These are phyloP conservation scores for Paecilomyces variotii DNA, from an alignment of 2,329 filamentous ascomycete genomes.

Conservation along the genomic window DNA sequence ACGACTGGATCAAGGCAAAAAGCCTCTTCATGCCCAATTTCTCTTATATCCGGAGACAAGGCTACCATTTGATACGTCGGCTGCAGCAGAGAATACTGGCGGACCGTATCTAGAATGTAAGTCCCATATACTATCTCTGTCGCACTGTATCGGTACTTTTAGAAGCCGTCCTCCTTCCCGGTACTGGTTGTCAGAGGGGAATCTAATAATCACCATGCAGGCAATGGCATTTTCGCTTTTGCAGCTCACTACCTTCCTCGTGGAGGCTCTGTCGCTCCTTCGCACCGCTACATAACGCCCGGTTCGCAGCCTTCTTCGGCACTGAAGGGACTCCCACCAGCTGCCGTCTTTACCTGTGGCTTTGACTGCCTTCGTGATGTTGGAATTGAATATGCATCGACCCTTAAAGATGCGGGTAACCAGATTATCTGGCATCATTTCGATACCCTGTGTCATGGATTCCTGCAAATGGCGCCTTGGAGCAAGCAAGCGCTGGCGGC, in stretches of 20 bases:
- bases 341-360: constrained; percentile 22
- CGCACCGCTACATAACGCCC: constrained; percentile 21
- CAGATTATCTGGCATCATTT: constrained; percentile 19
- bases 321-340: constrained; percentile 17
- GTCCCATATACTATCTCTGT: neutral
- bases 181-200: neutral
- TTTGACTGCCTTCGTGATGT: constrained; percentile 26
- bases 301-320: constrained; percentile 18
- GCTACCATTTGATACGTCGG: constrained; percentile 23
- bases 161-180: neutral
- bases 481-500: constrained; percentile 15
- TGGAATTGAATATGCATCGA: constrained; percentile 21
- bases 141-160: too few relatives aligned
- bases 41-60: constrained; percentile 28
- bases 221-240: constrained; percentile 28
- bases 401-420: constrained; percentile 20
- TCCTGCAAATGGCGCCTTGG: constrained; percentile 25
- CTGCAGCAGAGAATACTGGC: constrained; percentile 25
- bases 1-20: constrained; percentile 16
- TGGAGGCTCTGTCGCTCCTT: constrained; percentile 12
- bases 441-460: constrained; percentile 19
- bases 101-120: constrained; percentile 26
- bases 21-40: constrained; percentile 20
- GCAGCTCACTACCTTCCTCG: constrained; percentile 23
- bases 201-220: neutral